phyloP scores from a whole-genome alignment of 495 filamentous ascomycete species.

The Eremomyces bilateralis region DNA sequence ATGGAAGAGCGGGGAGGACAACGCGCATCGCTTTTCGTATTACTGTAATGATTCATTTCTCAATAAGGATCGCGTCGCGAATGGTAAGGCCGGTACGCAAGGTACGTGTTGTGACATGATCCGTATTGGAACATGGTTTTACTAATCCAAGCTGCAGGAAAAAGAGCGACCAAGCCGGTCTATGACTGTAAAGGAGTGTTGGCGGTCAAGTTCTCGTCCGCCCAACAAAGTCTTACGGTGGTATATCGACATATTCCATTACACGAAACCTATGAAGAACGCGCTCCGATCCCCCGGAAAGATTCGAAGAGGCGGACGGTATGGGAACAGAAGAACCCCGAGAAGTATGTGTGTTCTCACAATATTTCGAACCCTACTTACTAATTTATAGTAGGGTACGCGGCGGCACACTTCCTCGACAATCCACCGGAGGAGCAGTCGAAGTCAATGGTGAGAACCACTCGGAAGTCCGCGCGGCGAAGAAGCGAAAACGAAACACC shows the following conservation, averaged over 20 bases:
- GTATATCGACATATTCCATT: slow-evolving; percentile 14
- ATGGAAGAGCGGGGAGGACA: slow-evolving; percentile 15
- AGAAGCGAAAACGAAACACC: background rate
- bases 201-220: slow-evolving; percentile 13
- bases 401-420: too few species aligned
- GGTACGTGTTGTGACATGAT: slow-evolving; percentile 1
- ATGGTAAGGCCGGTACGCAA: slow-evolving; percentile 10
- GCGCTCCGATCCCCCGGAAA: slow-evolving; percentile 13
- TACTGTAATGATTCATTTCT: slow-evolving; percentile 16
- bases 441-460: too few species aligned
- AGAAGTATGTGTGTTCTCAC: slow-evolving; percentile 5
- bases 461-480: too few species aligned
- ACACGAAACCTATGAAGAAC: slow-evolving; percentile 13
- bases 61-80: slow-evolving; percentile 14
- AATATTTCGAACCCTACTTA: too few species aligned
- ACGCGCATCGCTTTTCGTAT: slow-evolving; percentile 14
- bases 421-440: too few species aligned
- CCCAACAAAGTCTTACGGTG: slow-evolving; percentile 10
- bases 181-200: slow-evolving; percentile 14
- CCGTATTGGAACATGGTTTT: background rate
- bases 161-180: slow-evolving; percentile 12
- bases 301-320: slow-evolving; percentile 10
- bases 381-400: too few species aligned
- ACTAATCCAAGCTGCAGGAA: slow-evolving; percentile 1
- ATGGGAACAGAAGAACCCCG: slow-evolving; percentile 10